Base-by-base conservation (phyloP, 2,329 filamentous ascomycete species). In the Ramichloridium luteum region DNA sequence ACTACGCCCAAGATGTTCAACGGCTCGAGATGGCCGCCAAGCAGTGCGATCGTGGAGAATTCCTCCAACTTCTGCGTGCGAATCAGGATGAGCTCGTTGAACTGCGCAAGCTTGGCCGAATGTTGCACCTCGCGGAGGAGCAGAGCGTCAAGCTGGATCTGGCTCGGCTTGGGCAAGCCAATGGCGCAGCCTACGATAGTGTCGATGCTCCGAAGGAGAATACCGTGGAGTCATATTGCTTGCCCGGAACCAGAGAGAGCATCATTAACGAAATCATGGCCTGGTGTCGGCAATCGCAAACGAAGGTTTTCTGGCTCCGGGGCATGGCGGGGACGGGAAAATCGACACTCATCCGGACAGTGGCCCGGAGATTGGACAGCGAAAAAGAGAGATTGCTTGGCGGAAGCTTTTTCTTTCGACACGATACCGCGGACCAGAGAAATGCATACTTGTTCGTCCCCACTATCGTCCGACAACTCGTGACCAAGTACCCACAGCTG, bases 401-500 rank as follows among this genome's bases (percentile, higher is more conserved):
- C 10, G 49, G 49, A 15, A 46, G 37, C 30, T 46, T 47, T 20
- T 46, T 46, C 35, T 48, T 48, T 34, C 40, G 36, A 16, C 27
- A 38, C 11, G 38, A 39, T 6, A 27, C 35, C 10, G 33, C 22
- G 3, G 40, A 38, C 10, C 35, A 34, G 12, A 32, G 39, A 6
- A 35, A 41, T 23, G 37, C 36, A 2, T 22, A 17, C 4, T 14
- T 29, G 2, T 36, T 46, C 12, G 36, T 45, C 14, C 9, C 37
- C 2, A 43, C 37, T 2, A 33, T 45, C 12, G 36, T 36, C 28
- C 11, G 13, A 8, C 40, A 45, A 16, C 32, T 45, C 2, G 27
- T 32, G 4, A 13, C 35, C 4, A 6, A 10, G 3, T 13, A 37
- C 3, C 41, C 35, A 4, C 31, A n/a, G 4, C 8, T 38, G 10